Evolutionary conservation across 2,329 filamentous ascomycete genomes (phyloP).

Genomic region (Colletotrichum lini): DNA sequence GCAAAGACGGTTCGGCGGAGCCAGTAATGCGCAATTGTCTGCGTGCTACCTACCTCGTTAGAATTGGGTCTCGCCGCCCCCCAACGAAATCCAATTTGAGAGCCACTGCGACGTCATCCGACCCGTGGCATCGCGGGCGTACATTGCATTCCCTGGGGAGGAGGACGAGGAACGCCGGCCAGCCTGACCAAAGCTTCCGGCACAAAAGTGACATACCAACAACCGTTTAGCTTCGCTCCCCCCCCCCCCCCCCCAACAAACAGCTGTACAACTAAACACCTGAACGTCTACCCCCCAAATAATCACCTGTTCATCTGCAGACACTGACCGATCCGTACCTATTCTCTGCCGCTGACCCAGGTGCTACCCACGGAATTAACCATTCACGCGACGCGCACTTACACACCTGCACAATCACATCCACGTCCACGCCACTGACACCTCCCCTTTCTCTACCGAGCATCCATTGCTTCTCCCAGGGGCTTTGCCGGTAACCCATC

Average conservation of each 20-base stretch:
- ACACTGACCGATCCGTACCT: background rate
- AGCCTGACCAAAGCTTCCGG: conserved; percentile 23
- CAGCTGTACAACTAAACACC: background rate
- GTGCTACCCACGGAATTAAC: conserved; percentile 1
- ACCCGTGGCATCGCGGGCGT: conserved; percentile 38
- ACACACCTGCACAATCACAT: background rate
- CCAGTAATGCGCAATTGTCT: background rate
- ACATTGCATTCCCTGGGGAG: conserved; percentile 38
- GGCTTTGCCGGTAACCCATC: conserved; percentile 1
- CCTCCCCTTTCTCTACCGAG: background rate
- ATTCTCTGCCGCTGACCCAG: conserved; percentile 13
- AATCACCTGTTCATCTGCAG: conserved; percentile 21
- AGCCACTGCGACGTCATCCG: conserved; percentile 40
- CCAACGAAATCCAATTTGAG: conserved; percentile 40
- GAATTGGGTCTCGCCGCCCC: conserved; percentile 4
- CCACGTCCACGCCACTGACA: background rate
- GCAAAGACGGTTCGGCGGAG: background rate
- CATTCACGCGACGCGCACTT: background rate
- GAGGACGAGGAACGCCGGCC: conserved; percentile 23
- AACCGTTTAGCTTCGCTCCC: background rate
- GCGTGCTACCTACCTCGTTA: background rate
- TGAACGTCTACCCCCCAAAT: no score
- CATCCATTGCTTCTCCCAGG: conserved; percentile 6
- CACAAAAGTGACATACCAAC: conserved; percentile 1
- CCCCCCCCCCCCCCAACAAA: conserved; percentile 21